A percentile compares a stretch with the other conserved stretches of the same genome.
Conservation (phyloP, 805 yeast species). For the Candida multigemmis region DNA sequence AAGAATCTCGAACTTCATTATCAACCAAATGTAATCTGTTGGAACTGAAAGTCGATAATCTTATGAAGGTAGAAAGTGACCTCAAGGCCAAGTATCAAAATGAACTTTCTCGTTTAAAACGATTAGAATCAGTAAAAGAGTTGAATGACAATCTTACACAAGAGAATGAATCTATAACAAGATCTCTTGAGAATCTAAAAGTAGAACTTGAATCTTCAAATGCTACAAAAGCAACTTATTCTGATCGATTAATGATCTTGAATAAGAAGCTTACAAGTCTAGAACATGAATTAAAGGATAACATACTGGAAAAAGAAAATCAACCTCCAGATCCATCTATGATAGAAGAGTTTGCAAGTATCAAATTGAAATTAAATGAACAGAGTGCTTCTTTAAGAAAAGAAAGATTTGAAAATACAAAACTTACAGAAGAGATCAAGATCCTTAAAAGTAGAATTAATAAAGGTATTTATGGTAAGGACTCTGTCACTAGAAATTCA, state of each 20-base stretch:
- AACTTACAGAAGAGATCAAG: conserved; percentile 46
- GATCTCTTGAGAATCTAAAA: conserved; percentile 8
- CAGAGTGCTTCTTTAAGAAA: conserved; percentile 38
- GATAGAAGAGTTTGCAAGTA: conserved; percentile 35
- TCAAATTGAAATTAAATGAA: conserved; percentile 46
- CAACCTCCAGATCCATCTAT: conserved; percentile 24
- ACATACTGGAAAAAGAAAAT: conserved; percentile 27
- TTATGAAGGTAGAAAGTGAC: too few species aligned
- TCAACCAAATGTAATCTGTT: too few species aligned
- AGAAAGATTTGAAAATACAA: conserved; percentile 36
- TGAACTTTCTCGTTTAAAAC: too few species aligned
- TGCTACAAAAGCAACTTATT: conserved; percentile 15
- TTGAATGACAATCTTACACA: too few species aligned
- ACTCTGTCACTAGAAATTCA: conserved; percentile 18
- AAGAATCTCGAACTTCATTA: too few species aligned
- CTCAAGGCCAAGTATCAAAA: too few species aligned
- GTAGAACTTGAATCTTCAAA: conserved; percentile 12
- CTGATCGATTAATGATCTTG: conserved; percentile 16
- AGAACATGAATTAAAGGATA: conserved; percentile 8
- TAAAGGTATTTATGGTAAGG: conserved; percentile 9
- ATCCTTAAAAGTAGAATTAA: conserved; percentile 45
- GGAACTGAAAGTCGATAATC: too few species aligned
- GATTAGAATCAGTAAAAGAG: too few species aligned
- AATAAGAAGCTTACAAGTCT: conserved; percentile 12
- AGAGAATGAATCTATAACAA: conserved; percentile 1